Percentiles rank a stretch among this genome's conserved stretches.
Conservation (phyloP, 2,329 filamentous ascomycete species). For the Diplodia mutila region DNA sequence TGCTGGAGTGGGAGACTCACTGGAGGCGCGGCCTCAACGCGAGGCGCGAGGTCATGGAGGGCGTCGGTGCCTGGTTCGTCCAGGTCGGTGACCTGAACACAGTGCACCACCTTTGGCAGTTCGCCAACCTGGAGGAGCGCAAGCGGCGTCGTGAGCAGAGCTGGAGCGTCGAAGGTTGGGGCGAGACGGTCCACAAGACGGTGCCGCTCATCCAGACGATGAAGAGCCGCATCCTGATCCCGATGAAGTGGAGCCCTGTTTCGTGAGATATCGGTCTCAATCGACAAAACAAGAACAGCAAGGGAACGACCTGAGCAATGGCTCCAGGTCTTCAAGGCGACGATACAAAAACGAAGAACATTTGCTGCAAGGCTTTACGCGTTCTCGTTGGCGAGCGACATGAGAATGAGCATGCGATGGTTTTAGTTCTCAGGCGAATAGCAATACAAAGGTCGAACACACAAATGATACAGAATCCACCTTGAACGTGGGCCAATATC, state of each 20-base stretch:
- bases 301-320: background rate
- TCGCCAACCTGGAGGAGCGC: constrained; percentile 93
- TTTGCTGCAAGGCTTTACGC: background rate
- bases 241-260: constrained; percentile 92
- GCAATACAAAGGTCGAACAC: constrained; percentile 7
- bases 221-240: constrained; percentile 91
- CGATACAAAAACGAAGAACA: background rate
- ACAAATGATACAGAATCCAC: background rate
- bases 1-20: constrained; percentile 98
- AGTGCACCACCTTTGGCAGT: constrained; percentile 98
- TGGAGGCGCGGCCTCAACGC: constrained; percentile 93
- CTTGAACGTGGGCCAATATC: background rate
- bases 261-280: background rate
- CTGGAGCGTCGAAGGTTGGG: constrained; percentile 95
- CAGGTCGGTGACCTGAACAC: constrained; percentile 98
- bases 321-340: background rate
- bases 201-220: constrained; percentile 95
- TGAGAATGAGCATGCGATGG: constrained; percentile 10
- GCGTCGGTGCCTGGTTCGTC: constrained; percentile 97
- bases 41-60: constrained; percentile 95
- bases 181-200: constrained; percentile 96
- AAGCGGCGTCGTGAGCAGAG: constrained; percentile 89
- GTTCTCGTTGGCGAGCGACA: background rate
- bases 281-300: background rate
- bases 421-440: background rate